Evolutionary conservation across 2,329 filamentous ascomycete species (phyloP).

Genomic region (Rutstroemia sp.): DNA sequence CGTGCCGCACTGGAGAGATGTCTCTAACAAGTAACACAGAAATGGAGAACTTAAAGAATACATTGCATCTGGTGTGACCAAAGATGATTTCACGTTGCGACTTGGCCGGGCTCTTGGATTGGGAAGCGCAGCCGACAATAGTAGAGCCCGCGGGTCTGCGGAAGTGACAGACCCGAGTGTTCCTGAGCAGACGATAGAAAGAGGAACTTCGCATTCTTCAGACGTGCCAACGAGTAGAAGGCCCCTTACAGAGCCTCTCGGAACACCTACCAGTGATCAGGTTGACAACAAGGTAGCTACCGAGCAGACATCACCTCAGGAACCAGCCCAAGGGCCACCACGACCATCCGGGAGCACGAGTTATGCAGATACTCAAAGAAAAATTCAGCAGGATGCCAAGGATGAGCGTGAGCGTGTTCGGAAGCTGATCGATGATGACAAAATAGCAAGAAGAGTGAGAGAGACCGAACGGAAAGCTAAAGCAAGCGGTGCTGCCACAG

Average conservation of each 20-base stretch:
- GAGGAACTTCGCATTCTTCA: not conserved
- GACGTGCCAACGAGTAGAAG: not conserved
- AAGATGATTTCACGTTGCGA: constrained; percentile 58
- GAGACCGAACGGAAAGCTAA: constrained; percentile 43
- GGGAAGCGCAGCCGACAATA: not conserved
- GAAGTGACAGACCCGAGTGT: not conserved
- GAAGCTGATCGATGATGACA: constrained; percentile 70
- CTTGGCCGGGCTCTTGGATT: constrained; percentile 35
- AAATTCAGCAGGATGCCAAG: constrained; percentile 55
- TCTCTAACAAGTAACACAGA: constrained; percentile 30
- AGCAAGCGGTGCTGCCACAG: constrained; percentile 11
- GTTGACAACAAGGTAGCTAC: not conserved
- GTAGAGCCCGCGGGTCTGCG: not conserved
- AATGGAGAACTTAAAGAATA: constrained; percentile 75
- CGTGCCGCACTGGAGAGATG: not conserved
- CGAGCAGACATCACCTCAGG: not conserved
- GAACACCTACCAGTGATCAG: not conserved
- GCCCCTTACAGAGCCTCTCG: not conserved
- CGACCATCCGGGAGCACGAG: constrained; percentile 31
- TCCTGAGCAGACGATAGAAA: not conserved
- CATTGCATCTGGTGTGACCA: constrained; percentile 54
- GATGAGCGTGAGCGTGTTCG: constrained; percentile 66
- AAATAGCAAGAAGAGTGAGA: constrained; percentile 54
- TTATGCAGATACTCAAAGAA: constrained; percentile 48
- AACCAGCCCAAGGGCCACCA: not conserved